A percentile compares a stretch with the other conserved stretches of the same genome.
Evolutionary conservation across 306 rosid species (phyloP).

Genomic region (Abrus precatorius): DNA sequence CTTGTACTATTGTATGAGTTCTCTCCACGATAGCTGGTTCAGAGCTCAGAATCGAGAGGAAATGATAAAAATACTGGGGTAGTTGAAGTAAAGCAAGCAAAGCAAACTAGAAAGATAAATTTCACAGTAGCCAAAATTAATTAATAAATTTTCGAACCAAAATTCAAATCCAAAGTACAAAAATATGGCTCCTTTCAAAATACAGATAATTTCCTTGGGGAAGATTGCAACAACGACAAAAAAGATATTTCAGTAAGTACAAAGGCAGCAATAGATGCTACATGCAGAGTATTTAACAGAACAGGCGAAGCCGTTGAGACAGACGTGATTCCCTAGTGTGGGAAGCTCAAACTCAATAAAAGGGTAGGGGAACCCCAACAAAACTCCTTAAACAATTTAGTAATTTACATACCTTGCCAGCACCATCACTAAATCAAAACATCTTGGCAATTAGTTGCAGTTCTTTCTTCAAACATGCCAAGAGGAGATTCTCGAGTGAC

Average conservation of each 20-base stretch:
- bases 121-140: conserved; percentile 33
- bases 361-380: conserved; percentile 31
- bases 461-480: conserved; percentile 37
- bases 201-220: conserved; percentile 40
- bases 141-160: conserved; percentile 18
- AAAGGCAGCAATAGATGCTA: conserved; percentile 39
- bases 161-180: conserved; percentile 20
- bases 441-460: conserved; percentile 41
- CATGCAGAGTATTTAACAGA: conserved; percentile 29
- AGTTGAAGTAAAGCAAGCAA: neutral
- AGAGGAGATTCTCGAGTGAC: conserved; percentile 34
- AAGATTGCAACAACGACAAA: conserved; percentile 35
- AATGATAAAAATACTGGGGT: neutral
- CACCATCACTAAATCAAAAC: conserved; percentile 48
- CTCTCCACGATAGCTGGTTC: neutral
- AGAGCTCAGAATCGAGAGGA: neutral
- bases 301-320: conserved; percentile 19
- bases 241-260: conserved; percentile 32
- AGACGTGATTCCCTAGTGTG: conserved; percentile 27
- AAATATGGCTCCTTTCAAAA: conserved; percentile 23
- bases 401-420: conserved; percentile 47
- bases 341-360: conserved; percentile 48
- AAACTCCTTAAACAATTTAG: conserved; percentile 41
- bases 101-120: neutral
- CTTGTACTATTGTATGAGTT: too few relatives aligned